These are phyloP conservation scores for Cenchrus americanus DNA, from an alignment of 176 grass and related monocot genomes.

Conservation along the genomic window DNA sequence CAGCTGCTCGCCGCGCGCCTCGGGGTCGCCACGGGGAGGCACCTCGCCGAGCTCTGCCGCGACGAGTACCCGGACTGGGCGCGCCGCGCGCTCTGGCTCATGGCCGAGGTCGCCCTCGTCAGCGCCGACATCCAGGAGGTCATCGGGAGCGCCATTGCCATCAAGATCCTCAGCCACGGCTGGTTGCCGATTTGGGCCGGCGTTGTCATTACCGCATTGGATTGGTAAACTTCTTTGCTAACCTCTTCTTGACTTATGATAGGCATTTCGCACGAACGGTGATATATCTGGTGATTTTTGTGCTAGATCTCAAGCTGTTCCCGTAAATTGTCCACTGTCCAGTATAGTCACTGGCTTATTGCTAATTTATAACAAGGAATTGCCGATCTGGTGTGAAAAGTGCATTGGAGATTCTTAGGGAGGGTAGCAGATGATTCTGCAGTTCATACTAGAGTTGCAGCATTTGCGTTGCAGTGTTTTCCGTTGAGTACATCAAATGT, in stretches of 20 bases:
- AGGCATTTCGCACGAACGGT: neutral
- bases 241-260: neutral
- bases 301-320: neutral
- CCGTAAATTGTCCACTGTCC: neutral
- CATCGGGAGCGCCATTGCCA: constrained; percentile 86
- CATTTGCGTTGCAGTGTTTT: neutral
- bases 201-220: constrained; percentile 76
- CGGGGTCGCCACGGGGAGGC: constrained; percentile 74
- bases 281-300: neutral
- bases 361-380: neutral
- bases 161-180: constrained; percentile 83
- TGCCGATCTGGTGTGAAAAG: no score
- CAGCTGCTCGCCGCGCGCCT: constrained; percentile 81
- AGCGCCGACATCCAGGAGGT: constrained; percentile 94
- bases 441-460: no score
- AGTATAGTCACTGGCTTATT: neutral
- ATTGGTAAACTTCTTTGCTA: constrained; percentile 57
- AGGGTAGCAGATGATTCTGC: no score
- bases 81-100: constrained; percentile 69
- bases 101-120: constrained; percentile 87
- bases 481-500: neutral
- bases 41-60: constrained; percentile 85
- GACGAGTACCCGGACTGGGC: constrained; percentile 87
- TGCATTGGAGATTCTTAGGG: no score
- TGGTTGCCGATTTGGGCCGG: constrained; percentile 80